A percentile compares a stretch with the other conserved stretches of the same genome.
These are phyloP conservation scores for Nakazawaea peltata DNA, from an alignment of 805 yeast genomes.

Conservation along the genomic window DNA sequence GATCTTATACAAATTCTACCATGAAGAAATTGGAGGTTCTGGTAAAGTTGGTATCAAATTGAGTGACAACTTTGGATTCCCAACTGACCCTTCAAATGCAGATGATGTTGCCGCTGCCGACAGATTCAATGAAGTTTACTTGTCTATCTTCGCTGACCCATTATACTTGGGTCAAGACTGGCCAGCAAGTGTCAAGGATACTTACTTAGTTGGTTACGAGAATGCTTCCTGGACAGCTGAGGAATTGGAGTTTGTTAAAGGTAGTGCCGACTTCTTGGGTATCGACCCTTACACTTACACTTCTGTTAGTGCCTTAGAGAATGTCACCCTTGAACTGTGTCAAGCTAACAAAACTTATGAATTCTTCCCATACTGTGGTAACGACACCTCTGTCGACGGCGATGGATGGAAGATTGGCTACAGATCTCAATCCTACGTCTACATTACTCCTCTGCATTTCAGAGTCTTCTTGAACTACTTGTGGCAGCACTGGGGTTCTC, in stretches of 20 bases:
- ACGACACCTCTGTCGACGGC: slow-evolving; percentile 10
- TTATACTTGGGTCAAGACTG: slow-evolving; percentile 23
- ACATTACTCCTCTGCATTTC: slow-evolving; percentile 18
- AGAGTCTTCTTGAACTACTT: slow-evolving; percentile 21
- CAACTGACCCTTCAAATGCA: slow-evolving; percentile 17
- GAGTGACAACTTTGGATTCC: slow-evolving; percentile 21
- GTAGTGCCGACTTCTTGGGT: slow-evolving; percentile 25
- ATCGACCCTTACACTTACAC: slow-evolving; percentile 24
- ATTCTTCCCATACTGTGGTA: slow-evolving; percentile 23
- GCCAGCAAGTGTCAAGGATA: slow-evolving; percentile 18
- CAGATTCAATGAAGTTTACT: slow-evolving; percentile 18
- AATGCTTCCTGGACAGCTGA: slow-evolving; percentile 16
- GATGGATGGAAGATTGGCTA: slow-evolving; percentile 19
- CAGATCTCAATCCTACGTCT: slow-evolving; percentile 17
- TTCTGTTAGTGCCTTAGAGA: slow-evolving; percentile 11
- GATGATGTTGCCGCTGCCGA: slow-evolving; percentile 21
- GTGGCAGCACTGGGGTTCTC: slow-evolving; percentile 19
- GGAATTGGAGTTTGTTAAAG: slow-evolving; percentile 18
- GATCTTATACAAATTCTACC: slow-evolving; percentile 10
- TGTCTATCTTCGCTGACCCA: slow-evolving; percentile 23
- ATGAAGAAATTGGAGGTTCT: slow-evolving; percentile 14
- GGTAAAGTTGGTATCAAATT: slow-evolving; percentile 22
- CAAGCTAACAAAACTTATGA: slow-evolving; percentile 14
- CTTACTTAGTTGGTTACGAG: slow-evolving; percentile 15
- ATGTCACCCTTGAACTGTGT: slow-evolving; percentile 19